Base-by-base conservation (phyloP, 116 monocot genomes). In the Phalaenopsis hybrid region DNA sequence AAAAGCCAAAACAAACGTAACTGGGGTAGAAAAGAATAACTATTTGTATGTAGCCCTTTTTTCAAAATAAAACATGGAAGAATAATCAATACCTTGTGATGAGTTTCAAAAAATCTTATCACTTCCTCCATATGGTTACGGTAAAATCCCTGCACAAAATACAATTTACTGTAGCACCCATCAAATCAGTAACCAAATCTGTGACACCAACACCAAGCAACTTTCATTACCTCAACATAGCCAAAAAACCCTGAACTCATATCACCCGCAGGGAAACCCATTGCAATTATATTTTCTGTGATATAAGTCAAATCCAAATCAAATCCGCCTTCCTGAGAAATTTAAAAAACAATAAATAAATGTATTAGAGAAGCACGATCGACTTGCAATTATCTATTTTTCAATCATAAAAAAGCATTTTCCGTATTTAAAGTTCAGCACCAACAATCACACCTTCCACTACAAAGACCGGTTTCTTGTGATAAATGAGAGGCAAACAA, bases 111-210 rank as follows among this genome's bases (percentile, higher is more conserved):
- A 83, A 95, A 95, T 37, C 89, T 93, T 76, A 98, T 98, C 15
- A 98, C 98, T 92, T 98, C 98, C 87, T 95, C 98, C 98, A 98
- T 98, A 79, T 98, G 98, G 69, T 98, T 98, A 72, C 98, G 87
- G 63, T 98, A 95, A 81, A 98, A 95, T 50, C 95, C 95, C 95
- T 98, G 83, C 67, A 88, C 41, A 72, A 72, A 31, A 82, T 63
- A 57, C 16, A 67, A 75, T 79, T 59, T 16, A 74, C 21, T 78
- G 21, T 21, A 85, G 23, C 55, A 44, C 50, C 80, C 77, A 49
- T 28, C 28, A 69, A 11, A n/a, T 46, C 9, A 18, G 25, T 21
- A 21, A 46, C 44, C 18, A 8, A 45, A 21, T 23, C 8, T 46
- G 25, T 43, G 55, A 79, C 51, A 8, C 58, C 58, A 44, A 44